A percentile compares a stretch with the other conserved stretches of the same genome.
Evolutionary conservation across 305 asterid genomes (phyloP).

Genomic region (Euphrasia arctica): DNA sequence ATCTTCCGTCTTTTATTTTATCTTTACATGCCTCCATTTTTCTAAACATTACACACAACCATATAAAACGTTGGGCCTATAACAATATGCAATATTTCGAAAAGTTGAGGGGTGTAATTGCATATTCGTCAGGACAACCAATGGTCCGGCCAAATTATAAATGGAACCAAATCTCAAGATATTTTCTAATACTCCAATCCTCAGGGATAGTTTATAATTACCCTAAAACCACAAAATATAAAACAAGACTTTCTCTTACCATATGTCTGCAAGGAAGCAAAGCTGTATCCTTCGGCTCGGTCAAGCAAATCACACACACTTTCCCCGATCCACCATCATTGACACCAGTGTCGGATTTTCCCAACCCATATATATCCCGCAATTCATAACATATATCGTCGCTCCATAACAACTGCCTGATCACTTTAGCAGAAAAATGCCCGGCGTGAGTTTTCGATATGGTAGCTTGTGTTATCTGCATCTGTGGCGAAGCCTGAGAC

Average conservation of each 20-base stretch:
- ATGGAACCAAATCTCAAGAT: too few relatives aligned
- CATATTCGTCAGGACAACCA: too few relatives aligned
- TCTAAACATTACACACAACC: too few relatives aligned
- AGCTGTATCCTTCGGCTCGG: conserved; percentile 60
- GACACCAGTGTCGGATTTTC: not conserved
- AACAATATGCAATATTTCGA: too few relatives aligned
- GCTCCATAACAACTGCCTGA: conserved; percentile 57
- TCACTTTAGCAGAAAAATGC: conserved; percentile 41
- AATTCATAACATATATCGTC: conserved; percentile 57
- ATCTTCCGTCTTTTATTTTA: too few relatives aligned
- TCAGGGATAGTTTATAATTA: too few relatives aligned
- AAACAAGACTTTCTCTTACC: conserved; percentile 32
- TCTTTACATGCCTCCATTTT: too few relatives aligned
- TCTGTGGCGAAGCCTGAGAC: conserved; percentile 3
- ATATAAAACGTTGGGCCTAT: too few relatives aligned
- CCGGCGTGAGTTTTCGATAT: conserved; percentile 41
- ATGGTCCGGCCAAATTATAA: too few relatives aligned
- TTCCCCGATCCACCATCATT: conserved; percentile 53
- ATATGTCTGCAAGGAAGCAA: conserved; percentile 76
- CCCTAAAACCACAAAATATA: too few relatives aligned
- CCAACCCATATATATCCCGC: conserved; percentile 59
- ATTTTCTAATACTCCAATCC: too few relatives aligned
- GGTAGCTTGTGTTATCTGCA: conserved; percentile 52
- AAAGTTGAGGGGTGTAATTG: too few relatives aligned
- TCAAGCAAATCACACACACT: conserved; percentile 94